Evolutionary conservation across 2,329 filamentous ascomycete genomes (phyloP).

Genomic region (Pseudophaeomoniella oleicola): DNA sequence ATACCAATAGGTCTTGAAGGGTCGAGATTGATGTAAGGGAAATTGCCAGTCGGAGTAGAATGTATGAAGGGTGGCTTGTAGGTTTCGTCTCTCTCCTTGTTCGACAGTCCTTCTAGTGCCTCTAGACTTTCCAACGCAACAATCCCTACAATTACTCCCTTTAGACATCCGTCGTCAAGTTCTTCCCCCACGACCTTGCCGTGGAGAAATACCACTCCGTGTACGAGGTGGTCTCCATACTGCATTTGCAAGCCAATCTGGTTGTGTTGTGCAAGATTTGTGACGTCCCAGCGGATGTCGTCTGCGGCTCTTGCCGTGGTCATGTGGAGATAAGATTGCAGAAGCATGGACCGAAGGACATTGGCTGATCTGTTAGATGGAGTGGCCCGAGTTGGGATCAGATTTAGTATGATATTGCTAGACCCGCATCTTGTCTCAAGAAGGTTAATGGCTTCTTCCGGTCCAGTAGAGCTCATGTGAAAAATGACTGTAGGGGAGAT

Average conservation of each 20-base stretch:
- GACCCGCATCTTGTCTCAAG: not conserved
- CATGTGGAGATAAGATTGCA: not conserved
- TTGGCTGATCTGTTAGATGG: not conserved
- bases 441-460: not conserved
- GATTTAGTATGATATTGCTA: not conserved
- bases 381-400: not conserved
- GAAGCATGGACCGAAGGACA: not conserved
- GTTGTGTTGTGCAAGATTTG: no score
- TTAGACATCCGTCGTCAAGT: no score
- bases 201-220: no score
- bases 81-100: not conserved
- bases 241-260: no score
- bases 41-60: no score
- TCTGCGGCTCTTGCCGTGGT: not conserved
- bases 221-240: no score
- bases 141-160: no score
- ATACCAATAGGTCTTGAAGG: not conserved
- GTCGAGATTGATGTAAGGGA: no score
- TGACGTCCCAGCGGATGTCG: not conserved
- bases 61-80: no score
- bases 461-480: not conserved
- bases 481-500: not conserved
- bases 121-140: not conserved
- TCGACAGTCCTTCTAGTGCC: not conserved
- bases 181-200: no score